phyloP scores from a whole-genome alignment of 163 green algal species.

The Trebouxia gelatinosa region DNA sequence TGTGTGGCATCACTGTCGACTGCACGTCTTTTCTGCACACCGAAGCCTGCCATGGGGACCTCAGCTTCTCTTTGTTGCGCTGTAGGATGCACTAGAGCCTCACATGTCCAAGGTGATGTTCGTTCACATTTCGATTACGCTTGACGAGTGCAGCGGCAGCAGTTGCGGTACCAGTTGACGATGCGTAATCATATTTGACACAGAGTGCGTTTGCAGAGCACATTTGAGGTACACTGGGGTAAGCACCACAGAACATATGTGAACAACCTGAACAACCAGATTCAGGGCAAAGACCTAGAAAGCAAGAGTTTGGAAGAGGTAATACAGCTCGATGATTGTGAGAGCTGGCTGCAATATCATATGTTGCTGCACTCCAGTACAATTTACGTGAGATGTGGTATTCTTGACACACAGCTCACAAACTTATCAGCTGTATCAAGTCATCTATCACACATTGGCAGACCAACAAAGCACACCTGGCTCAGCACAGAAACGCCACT shows the following conservation, averaged over 20 bases:
- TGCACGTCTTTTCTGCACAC: neutral
- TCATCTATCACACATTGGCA: neutral
- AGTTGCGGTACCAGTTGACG: neutral
- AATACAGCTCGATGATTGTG: neutral
- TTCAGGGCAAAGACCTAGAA: constrained; percentile 82
- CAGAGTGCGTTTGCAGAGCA: constrained; percentile 46
- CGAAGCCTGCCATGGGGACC: neutral
- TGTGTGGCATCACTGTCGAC: neutral
- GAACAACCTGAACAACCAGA: constrained; percentile 94
- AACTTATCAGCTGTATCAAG: no score
- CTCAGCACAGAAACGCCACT: neutral
- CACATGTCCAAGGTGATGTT: neutral
- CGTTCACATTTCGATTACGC: no score
- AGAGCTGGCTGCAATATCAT: neutral
- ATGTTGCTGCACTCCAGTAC: neutral
- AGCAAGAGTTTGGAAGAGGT: constrained; percentile 82
- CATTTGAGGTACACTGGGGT: constrained; percentile 86
- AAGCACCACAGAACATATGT: constrained; percentile 87
- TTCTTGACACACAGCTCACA: no score
- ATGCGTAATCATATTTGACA: neutral
- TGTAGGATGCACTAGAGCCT: neutral
- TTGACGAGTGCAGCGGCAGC: neutral
- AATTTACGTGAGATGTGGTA: neutral
- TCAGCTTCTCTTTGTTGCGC: neutral
- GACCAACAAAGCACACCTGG: neutral